Evolutionary conservation across 177 flowering plant genomes (phyloP).

Genomic region (Vitis hybrid): DNA sequence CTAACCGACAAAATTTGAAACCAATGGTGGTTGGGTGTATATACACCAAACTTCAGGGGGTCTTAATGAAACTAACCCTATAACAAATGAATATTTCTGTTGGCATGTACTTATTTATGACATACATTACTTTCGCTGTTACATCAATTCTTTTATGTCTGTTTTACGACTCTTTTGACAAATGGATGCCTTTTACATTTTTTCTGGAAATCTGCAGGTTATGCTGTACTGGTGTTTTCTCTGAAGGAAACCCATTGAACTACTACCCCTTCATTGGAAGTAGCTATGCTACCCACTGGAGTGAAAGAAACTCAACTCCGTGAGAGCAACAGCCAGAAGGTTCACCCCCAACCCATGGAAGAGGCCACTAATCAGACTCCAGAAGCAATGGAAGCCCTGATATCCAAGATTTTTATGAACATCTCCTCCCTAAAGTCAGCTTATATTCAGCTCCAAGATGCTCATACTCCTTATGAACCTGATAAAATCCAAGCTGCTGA

Average conservation of each 20-base stretch:
- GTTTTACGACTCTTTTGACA: too few species aligned
- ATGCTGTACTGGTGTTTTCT: slow-evolving; percentile 20
- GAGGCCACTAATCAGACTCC: slow-evolving; percentile 68
- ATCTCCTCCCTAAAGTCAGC: slow-evolving; percentile 89
- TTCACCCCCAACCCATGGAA: slow-evolving; percentile 98
- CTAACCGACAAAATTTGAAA: too few species aligned
- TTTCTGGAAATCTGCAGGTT: slow-evolving; percentile 21
- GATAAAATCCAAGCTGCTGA: slow-evolving; percentile 94
- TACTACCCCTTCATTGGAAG: slow-evolving; percentile 26
- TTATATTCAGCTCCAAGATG: slow-evolving; percentile 87
- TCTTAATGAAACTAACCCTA: too few species aligned
- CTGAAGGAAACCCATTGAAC: slow-evolving; percentile 24
- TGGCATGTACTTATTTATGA: too few species aligned
- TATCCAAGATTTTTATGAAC: slow-evolving; percentile 72
- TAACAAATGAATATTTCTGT: too few species aligned
- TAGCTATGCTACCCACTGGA: slow-evolving; percentile 87
- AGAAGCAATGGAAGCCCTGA: slow-evolving; percentile 74
- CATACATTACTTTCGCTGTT: too few species aligned
- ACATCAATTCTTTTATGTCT: too few species aligned
- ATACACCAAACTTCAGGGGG: too few species aligned
- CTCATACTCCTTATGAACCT: slow-evolving; percentile 97
- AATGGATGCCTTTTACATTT: neutral
- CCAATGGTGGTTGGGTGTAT: too few species aligned
- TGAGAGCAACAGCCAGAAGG: slow-evolving; percentile 85
- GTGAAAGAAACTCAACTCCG: slow-evolving; percentile 69